A percentile compares a stretch with the other conserved stretches of the same genome.
These are phyloP conservation scores for Arthrobotrys iridis DNA, from an alignment of 2,329 filamentous ascomycete genomes.

Conservation along the genomic window DNA sequence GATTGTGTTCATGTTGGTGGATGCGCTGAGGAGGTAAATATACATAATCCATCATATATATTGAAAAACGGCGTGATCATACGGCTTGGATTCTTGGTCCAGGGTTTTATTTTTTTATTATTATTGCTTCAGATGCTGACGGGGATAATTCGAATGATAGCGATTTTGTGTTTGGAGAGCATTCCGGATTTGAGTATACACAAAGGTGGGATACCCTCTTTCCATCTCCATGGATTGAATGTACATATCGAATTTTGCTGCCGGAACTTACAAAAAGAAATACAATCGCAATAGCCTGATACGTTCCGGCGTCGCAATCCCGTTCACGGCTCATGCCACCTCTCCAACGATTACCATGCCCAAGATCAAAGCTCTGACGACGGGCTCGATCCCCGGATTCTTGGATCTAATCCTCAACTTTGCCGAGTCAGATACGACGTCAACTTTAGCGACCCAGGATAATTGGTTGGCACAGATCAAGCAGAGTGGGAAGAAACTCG, in stretches of 20 bases:
- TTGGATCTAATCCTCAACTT: slow-evolving; percentile 96
- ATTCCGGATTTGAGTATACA: slow-evolving; percentile 85
- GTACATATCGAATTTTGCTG: too few species aligned
- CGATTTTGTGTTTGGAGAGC: slow-evolving; percentile 87
- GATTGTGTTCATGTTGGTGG: slow-evolving; percentile 96
- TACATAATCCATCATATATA: neutral
- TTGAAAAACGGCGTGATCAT: too few species aligned
- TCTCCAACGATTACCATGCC: slow-evolving; percentile 99
- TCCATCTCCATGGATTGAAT: neutral
- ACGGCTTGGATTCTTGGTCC: too few species aligned
- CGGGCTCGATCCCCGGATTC: slow-evolving; percentile 97
- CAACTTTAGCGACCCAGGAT: slow-evolving; percentile 86
- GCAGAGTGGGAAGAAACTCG: slow-evolving; percentile 76
- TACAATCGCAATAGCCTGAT: slow-evolving; percentile 80
- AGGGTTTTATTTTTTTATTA: too few species aligned
- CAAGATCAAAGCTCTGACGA: slow-evolving; percentile 94
- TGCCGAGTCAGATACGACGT: slow-evolving; percentile 90
- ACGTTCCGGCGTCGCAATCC: slow-evolving; percentile 80
- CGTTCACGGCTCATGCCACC: slow-evolving; percentile 95
- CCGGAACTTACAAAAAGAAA: neutral
- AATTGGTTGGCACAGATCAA: slow-evolving; percentile 96
- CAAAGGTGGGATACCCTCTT: slow-evolving; percentile 72
- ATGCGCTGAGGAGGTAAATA: slow-evolving; percentile 91
- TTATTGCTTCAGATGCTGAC: too few species aligned
- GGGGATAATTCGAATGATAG: slow-evolving; percentile 67